Evolutionary conservation across 2,329 filamentous ascomycete genomes (phyloP), one percentile per base, ranked within the genome.

Genomic region (Phyllosticta paracitricarpa): DNA sequence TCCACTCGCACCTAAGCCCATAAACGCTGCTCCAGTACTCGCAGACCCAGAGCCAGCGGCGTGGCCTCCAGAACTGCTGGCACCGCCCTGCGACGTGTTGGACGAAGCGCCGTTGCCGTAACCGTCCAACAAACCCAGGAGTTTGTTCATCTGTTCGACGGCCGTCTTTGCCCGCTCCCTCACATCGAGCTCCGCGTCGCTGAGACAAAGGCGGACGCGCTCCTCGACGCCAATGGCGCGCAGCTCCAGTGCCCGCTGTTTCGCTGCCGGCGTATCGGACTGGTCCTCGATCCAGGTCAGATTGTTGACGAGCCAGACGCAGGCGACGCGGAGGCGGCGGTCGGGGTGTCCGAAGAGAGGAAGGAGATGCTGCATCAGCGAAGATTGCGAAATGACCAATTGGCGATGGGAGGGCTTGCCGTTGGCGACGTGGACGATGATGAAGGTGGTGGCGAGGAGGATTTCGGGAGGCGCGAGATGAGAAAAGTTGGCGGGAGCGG

Each of bases 381-480:
- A 83, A 2, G 84, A 87, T 72, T 97, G 91, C 2, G 85, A 81
- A 58, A 95, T 70, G 61, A 76, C 67, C 57, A 74, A 68, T 12
- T 90, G 76, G 61, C 91, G 85, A 73, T 97, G 91, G 30, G 84
- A 82, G 2, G 91, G 85, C 12, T 86, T 79, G 65, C 90, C 90
- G 9, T 92, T 93, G 19, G 91, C 91, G 67, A 97, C 85, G 75
- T 97, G 91, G 14, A 94, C 87, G 56, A 97, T 80, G 61, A 97
- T 86, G 71, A 86, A 94, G 28, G 91, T 84, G 10, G 93, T 88
- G 2, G 89, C 83, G 67, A 84, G 82, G 58, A 97, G 82, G 64
- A 97, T 88, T 73, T 90, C 88, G 25, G 69, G 65, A 63, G 73
- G 63, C 65, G 61, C 30, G 35, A 64, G 62, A 54, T 62, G 54